A percentile compares a stretch with the other conserved stretches of the same genome.
These are phyloP conservation scores for Symbiodinium pilosum DNA, from an alignment of 73 alveolate genomes.

Conservation along the genomic window DNA sequence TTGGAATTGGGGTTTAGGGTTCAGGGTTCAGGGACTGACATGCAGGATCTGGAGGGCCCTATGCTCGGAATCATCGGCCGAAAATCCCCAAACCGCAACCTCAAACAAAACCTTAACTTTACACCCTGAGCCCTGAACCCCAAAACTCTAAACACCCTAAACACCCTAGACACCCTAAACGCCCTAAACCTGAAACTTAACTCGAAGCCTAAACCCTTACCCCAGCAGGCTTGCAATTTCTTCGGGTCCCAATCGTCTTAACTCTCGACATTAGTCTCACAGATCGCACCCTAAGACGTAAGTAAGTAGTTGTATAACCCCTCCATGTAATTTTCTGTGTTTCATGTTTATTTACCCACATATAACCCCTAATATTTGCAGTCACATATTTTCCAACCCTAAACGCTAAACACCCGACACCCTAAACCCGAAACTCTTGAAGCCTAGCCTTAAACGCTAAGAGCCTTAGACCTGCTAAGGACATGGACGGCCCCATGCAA, in stretches of 20 bases:
- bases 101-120: too few species aligned
- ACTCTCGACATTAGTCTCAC: too few species aligned
- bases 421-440: neutral
- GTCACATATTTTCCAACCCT: too few species aligned
- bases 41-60: neutral
- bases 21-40: neutral
- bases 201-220: neutral
- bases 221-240: too few species aligned
- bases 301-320: too few species aligned
- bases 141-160: too few species aligned
- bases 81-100: neutral
- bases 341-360: too few species aligned
- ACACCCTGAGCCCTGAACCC: neutral
- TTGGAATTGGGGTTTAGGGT: neutral
- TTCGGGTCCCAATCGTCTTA: too few species aligned
- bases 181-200: neutral
- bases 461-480: neutral
- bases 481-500: constrained; percentile 70
- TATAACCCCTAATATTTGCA: too few species aligned
- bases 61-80: neutral
- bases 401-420: neutral
- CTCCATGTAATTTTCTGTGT: too few species aligned
- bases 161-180: neutral
- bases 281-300: too few species aligned
- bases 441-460: neutral